Conservation (phyloP, 805 yeast genomes). For the Sugiyamaella smithiae region DNA sequence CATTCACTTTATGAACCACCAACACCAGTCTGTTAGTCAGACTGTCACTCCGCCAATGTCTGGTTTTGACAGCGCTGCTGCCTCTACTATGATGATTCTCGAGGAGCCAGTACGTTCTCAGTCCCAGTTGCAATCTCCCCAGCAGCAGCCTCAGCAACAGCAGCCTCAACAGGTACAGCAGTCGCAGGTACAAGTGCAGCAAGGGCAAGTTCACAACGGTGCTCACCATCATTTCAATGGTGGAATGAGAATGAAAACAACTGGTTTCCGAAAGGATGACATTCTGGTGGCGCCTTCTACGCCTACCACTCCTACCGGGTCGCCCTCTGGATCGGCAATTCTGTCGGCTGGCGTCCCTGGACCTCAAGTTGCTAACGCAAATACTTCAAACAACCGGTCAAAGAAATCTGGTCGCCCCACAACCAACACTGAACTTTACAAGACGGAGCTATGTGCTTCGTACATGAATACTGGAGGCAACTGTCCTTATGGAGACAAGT, state of each 20-base stretch:
- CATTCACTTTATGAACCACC: not conserved
- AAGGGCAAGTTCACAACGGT: constrained; percentile 4
- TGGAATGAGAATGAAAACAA: not conserved
- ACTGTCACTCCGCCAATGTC: not conserved
- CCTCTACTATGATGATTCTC: constrained; percentile 6
- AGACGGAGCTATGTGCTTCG: constrained; percentile 86
- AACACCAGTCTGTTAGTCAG: not conserved
- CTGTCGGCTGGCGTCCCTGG: constrained; percentile 2
- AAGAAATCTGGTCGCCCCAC: constrained; percentile 35
- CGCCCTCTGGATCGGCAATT: constrained; percentile 9
- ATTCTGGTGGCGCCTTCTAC: not conserved
- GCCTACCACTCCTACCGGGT: constrained; percentile 4
- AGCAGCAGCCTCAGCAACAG: constrained; percentile 1
- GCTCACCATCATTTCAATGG: not conserved
- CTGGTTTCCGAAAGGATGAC: constrained; percentile 3
- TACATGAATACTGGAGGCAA: constrained; percentile 62
- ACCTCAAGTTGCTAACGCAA: constrained; percentile 25
- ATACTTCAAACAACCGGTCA: not conserved
- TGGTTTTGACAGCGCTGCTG: constrained; percentile 2
- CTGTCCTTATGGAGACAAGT: constrained; percentile 87
- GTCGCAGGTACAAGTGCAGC: constrained; percentile 4
- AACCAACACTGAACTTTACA: constrained; percentile 66
- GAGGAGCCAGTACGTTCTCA: not conserved
- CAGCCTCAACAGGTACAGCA: constrained; percentile 6
- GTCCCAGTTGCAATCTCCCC: not conserved